These are phyloP conservation scores for Triticum aestivum DNA, from an alignment of 176 grass and related monocot genomes.

Conservation along the genomic window IWGSC_CS_RefSeq_v2.1 NC_057804.1:414222519-414223018, in stretches of 20 bases:
- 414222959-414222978: conserved; percentile 54
- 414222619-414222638: conserved; percentile 32
- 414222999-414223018: conserved; percentile 19
- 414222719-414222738: conserved; percentile 22
- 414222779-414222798: conserved; percentile 12
- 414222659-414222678: conserved; percentile 23
- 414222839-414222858: conserved; percentile 46
- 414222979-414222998: conserved; percentile 3
- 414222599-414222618: conserved; percentile 34
- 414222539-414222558: conserved; percentile 38
- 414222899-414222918: conserved; percentile 75
- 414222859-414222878: conserved; percentile 35
- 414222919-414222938: conserved; percentile 90
- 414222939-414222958: conserved; percentile 86
- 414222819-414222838: conserved; percentile 28
- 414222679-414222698: conserved; percentile 16
- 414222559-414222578: conserved; percentile 19
- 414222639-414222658: conserved; percentile 21
- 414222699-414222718: conserved; percentile 29
- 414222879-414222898: conserved; percentile 59
- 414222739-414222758: conserved; percentile 17
- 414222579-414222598: conserved; percentile 9
- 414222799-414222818: conserved; percentile 27
- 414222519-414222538: conserved; percentile 39
- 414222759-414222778: conserved; percentile 14